These are phyloP conservation scores for Cladosporium sp. DNA, from an alignment of 2,329 filamentous ascomycete species.

Conservation along the genomic window DNA sequence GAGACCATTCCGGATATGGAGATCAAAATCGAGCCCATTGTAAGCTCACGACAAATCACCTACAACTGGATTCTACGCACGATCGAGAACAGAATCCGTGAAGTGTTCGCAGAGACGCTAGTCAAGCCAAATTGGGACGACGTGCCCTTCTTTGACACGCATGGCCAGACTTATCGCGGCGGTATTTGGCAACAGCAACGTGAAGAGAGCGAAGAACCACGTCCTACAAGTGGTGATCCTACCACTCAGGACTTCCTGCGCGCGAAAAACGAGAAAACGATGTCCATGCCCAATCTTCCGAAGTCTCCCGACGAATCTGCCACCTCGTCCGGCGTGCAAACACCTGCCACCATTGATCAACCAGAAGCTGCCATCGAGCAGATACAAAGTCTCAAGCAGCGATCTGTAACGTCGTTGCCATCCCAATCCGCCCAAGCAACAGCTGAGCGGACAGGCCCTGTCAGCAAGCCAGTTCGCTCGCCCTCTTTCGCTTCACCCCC, in stretches of 20 bases:
- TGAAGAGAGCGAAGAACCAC: constrained; percentile 27
- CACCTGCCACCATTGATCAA: constrained; percentile 17
- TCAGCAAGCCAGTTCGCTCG: constrained; percentile 31
- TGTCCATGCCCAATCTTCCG: constrained; percentile 30
- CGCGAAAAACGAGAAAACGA: constrained; percentile 30
- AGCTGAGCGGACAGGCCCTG: constrained; percentile 7
- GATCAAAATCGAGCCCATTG: constrained; percentile 91
- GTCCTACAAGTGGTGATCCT: neutral
- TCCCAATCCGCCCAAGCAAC: constrained; percentile 18
- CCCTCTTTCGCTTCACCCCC: constrained; percentile 32
- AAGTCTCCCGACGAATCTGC: constrained; percentile 23
- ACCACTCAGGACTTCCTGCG: constrained; percentile 20
- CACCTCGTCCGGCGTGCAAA: constrained; percentile 28
- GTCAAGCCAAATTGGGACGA: constrained; percentile 97
- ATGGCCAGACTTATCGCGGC: constrained; percentile 75
- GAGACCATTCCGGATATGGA: constrained; percentile 93
- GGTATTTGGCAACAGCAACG: constrained; percentile 71
- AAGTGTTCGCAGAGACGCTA: constrained; percentile 88
- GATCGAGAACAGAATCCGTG: constrained; percentile 92
- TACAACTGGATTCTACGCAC: constrained; percentile 89
- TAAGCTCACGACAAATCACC: constrained; percentile 92
- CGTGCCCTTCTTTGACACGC: constrained; percentile 82
- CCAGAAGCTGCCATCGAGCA: constrained; percentile 20
- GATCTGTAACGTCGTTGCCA: constrained; percentile 27
- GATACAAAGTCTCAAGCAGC: constrained; percentile 26